Percentiles rank a stretch among this genome's conserved stretches.
Evolutionary conservation across 2,329 filamentous ascomycete genomes (phyloP).

Genomic region (Lachnellula hyalina): DNA sequence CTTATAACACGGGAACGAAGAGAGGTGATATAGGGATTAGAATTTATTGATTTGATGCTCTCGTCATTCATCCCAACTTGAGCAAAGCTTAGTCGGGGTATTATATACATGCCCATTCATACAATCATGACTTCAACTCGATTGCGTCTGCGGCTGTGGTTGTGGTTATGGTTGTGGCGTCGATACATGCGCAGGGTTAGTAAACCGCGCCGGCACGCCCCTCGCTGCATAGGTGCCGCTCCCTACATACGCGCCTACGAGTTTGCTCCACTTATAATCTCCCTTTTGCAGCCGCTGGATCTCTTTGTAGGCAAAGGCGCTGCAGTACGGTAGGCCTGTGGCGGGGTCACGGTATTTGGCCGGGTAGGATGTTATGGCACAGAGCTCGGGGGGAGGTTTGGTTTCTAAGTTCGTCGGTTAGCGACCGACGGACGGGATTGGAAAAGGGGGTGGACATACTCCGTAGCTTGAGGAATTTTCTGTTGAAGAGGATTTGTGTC

Average conservation of each 20-base stretch:
- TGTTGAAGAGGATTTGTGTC: slow-evolving; percentile 50
- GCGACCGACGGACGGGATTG: not conserved
- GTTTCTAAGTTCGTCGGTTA: slow-evolving; percentile 5
- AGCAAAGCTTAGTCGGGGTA: not conserved
- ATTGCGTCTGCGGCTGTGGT: not conserved
- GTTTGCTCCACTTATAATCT: slow-evolving; percentile 74
- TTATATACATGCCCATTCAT: slow-evolving; percentile 3
- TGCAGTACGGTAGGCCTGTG: slow-evolving; percentile 77
- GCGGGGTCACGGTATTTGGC: slow-evolving; percentile 81
- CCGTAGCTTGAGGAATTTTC: slow-evolving; percentile 40
- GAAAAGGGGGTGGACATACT: slow-evolving; percentile 34
- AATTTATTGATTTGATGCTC: no score
- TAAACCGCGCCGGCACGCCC: slow-evolving; percentile 77
- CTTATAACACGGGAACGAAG: no score
- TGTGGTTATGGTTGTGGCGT: not conserved
- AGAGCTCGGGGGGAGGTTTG: slow-evolving; percentile 43
- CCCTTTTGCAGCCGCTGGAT: slow-evolving; percentile 69
- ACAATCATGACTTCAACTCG: slow-evolving; percentile 4
- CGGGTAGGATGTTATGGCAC: slow-evolving; percentile 75
- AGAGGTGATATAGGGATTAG: no score
- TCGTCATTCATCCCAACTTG: no score
- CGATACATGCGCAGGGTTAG: slow-evolving; percentile 14
- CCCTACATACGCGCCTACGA: slow-evolving; percentile 81
- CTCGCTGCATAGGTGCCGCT: slow-evolving; percentile 56
- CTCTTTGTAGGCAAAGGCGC: slow-evolving; percentile 73